A percentile compares a stretch with the other conserved stretches of the same genome.
Conservation (phyloP, 106 monocot genomes). For the Chionographis japonica region DNA sequence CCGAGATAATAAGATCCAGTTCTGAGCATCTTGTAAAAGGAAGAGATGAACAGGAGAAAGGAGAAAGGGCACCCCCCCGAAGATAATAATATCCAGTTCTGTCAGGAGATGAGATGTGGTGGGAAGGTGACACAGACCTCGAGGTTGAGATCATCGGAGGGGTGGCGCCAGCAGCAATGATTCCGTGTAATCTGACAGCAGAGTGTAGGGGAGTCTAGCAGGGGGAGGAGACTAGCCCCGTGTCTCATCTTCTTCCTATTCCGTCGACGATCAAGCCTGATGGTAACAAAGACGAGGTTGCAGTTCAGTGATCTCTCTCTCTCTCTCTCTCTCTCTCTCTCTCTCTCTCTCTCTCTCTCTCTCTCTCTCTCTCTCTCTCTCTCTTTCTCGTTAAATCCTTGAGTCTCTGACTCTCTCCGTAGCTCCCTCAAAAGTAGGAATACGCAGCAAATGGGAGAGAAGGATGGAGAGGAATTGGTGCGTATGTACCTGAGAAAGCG, state of each 20-base stretch:
- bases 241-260: conserved; percentile 17
- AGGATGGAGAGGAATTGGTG: too few relatives aligned
- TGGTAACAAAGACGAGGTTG: conserved; percentile 30
- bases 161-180: not conserved
- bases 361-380: too few relatives aligned
- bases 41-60: too few relatives aligned
- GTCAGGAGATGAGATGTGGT: not conserved
- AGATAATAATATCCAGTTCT: not conserved
- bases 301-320: not conserved
- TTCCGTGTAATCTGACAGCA: conserved; percentile 15
- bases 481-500: too few relatives aligned
- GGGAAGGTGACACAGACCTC: conserved; percentile 20
- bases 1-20: too few relatives aligned
- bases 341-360: too few relatives aligned
- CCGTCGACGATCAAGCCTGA: conserved; percentile 28
- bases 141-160: conserved; percentile 7
- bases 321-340: too few relatives aligned
- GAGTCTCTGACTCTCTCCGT: too few relatives aligned
- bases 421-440: too few relatives aligned
- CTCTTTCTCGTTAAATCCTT: too few relatives aligned
- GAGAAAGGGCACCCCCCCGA: not conserved
- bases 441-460: too few relatives aligned
- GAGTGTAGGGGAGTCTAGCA: conserved; percentile 18
- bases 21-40: too few relatives aligned
- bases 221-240: conserved; percentile 11